Evolutionary conservation across 129 eudicot species (phyloP).

Genomic region (Mikania micrantha): DNA sequence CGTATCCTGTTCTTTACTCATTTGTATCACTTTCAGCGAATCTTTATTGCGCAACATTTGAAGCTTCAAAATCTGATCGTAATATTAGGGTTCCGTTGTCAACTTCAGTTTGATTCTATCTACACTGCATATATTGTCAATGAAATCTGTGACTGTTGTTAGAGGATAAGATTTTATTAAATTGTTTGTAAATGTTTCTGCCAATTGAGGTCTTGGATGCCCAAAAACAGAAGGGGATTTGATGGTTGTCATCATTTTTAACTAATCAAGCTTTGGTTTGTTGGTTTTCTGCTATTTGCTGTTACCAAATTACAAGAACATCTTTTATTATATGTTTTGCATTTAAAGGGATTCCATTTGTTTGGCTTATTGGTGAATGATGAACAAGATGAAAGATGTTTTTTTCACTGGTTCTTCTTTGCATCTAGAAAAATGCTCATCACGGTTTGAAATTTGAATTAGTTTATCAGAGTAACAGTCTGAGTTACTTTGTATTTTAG

Average conservation of each 20-base stretch:
- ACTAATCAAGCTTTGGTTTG: background rate
- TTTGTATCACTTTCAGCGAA: background rate
- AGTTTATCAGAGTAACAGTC: background rate
- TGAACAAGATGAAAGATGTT: background rate
- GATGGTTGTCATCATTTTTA: background rate
- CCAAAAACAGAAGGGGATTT: background rate
- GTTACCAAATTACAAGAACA: background rate
- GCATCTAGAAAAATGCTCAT: background rate
- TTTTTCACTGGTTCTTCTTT: background rate
- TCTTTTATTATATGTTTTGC: background rate
- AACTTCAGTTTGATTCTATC: background rate
- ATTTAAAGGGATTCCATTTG: background rate
- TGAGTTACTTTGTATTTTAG: no score
- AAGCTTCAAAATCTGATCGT: background rate
- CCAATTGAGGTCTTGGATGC: background rate
- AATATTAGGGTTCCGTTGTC: background rate
- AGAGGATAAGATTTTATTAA: background rate
- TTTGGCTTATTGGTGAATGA: background rate
- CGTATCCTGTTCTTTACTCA: slow-evolving; percentile 55
- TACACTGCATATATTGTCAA: background rate
- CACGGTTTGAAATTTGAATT: background rate
- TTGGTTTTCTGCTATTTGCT: background rate
- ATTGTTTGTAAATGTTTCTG: background rate
- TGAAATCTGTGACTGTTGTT: background rate
- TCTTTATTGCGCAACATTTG: background rate